These are phyloP conservation scores for Sugiyamaella americana DNA, from an alignment of 805 yeast genomes.

Conservation along the genomic window DNA sequence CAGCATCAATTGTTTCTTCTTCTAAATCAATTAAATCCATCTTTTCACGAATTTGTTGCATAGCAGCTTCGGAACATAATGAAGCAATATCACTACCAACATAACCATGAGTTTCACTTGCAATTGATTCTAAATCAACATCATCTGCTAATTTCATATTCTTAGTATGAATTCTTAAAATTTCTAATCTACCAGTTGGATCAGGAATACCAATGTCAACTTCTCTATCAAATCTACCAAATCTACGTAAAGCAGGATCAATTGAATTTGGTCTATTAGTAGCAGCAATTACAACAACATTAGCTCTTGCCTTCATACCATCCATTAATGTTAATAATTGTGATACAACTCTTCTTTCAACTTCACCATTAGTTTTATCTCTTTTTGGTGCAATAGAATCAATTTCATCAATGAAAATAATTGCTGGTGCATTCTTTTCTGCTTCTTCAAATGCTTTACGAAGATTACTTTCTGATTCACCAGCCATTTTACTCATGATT, in stretches of 20 bases:
- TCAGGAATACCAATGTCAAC: conserved; percentile 92
- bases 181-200: conserved; percentile 97
- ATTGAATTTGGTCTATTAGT: conserved; percentile 83
- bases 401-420: conserved; percentile 96
- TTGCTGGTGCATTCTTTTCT: conserved; percentile 96
- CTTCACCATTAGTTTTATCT: conserved; percentile 99
- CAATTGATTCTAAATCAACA: conserved; percentile 92
- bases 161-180: conserved; percentile 93
- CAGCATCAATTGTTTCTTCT: conserved; percentile 96
- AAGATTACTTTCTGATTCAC: conserved; percentile 95
- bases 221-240: conserved; percentile 81
- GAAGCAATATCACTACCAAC: conserved; percentile 99
- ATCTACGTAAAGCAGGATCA: conserved; percentile 80
- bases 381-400: conserved; percentile 99
- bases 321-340: conserved; percentile 97
- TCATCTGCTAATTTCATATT: conserved; percentile 95
- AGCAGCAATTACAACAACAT: conserved; percentile 97
- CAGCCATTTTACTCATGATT: conserved; percentile 99
- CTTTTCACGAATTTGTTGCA: conserved; percentile 99
- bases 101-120: conserved; percentile 97
- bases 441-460: conserved; percentile 99
- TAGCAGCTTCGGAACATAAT: conserved; percentile 99
- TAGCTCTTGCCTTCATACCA: conserved; percentile 99
- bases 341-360: conserved; percentile 98
- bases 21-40: conserved; percentile 96